Conservation (phyloP, 148 eudicot species). For the Rhododendron henanense region DNA sequence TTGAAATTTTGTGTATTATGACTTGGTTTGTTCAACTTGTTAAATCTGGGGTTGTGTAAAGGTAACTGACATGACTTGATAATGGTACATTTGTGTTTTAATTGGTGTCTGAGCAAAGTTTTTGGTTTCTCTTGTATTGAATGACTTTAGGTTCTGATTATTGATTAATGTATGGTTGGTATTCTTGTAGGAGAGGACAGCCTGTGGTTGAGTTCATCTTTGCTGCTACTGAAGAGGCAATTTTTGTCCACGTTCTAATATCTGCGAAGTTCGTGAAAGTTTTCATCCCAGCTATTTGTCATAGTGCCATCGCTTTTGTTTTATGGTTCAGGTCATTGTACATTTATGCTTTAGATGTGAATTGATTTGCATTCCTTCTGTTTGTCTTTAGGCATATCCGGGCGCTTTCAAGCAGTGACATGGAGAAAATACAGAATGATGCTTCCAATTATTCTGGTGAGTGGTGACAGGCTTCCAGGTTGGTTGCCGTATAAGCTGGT, state of each 20-base stretch:
- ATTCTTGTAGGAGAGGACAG: constrained; percentile 77
- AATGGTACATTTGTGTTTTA: neutral
- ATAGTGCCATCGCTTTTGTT: neutral
- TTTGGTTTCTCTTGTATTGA: constrained; percentile 1
- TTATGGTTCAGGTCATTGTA: neutral
- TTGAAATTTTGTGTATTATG: neutral
- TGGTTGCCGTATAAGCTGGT: neutral
- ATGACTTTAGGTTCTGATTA: constrained; percentile 1
- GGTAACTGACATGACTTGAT: neutral
- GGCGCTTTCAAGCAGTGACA: constrained; percentile 70
- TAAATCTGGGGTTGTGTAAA: neutral
- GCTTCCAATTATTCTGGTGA: constrained; percentile 38
- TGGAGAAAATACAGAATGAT: constrained; percentile 56
- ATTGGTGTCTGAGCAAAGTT: neutral
- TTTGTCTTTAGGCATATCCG: constrained; percentile 63
- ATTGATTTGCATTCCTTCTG: constrained; percentile 7
- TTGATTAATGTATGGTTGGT: constrained; percentile 7
- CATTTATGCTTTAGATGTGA: neutral
- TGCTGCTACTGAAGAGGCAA: constrained; percentile 85
- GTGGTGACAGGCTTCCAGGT: constrained; percentile 79
- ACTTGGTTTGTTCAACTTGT: neutral
- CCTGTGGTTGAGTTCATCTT: constrained; percentile 80
- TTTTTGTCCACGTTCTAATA: constrained; percentile 77
- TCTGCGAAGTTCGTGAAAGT: constrained; percentile 68
- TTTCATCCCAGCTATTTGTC: constrained; percentile 3